phyloP scores from a whole-genome alignment of 2,329 filamentous ascomycete species.

The Fusarium brevicatenulatum region DNA sequence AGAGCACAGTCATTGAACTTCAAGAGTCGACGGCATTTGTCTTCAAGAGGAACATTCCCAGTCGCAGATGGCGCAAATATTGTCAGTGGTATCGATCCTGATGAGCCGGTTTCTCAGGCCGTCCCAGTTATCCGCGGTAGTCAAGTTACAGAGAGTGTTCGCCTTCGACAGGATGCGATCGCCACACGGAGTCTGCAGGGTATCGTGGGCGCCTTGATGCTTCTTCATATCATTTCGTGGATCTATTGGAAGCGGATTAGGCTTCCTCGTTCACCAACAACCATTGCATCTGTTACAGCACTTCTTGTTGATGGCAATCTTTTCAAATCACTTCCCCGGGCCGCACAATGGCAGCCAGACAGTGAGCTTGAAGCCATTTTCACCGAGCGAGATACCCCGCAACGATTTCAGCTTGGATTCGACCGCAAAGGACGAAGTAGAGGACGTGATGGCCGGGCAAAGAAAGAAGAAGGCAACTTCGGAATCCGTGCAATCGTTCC shows the following conservation, averaged over 20 bases:
- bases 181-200: slow-evolving; percentile 50
- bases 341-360: slow-evolving; percentile 41
- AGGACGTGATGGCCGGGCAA: slow-evolving; percentile 25
- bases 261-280: slow-evolving; percentile 47
- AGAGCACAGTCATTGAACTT: slow-evolving; percentile 49
- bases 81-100: slow-evolving; percentile 37
- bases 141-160: slow-evolving; percentile 23
- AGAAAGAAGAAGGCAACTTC: slow-evolving; percentile 33
- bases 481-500: slow-evolving; percentile 34
- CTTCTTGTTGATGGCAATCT: slow-evolving; percentile 53
- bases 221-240: slow-evolving; percentile 45
- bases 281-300: slow-evolving; percentile 51
- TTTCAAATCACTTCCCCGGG: slow-evolving; percentile 39
- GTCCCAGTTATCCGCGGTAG: slow-evolving; percentile 37
- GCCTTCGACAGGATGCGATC: slow-evolving; percentile 45
- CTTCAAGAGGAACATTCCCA: slow-evolving; percentile 34
- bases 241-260: slow-evolving; percentile 38
- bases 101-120: slow-evolving; percentile 37
- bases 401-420: slow-evolving; percentile 38
- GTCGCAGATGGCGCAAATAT: slow-evolving; percentile 30
- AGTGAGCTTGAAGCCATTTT: slow-evolving; percentile 33
- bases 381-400: slow-evolving; percentile 14
- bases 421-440: slow-evolving; percentile 13
- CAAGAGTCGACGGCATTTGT: slow-evolving; percentile 41
- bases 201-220: slow-evolving; percentile 45